Evolutionary conservation across 805 yeast genomes (phyloP).

Genomic region (Teunomyces lycoperdinae): DNA sequence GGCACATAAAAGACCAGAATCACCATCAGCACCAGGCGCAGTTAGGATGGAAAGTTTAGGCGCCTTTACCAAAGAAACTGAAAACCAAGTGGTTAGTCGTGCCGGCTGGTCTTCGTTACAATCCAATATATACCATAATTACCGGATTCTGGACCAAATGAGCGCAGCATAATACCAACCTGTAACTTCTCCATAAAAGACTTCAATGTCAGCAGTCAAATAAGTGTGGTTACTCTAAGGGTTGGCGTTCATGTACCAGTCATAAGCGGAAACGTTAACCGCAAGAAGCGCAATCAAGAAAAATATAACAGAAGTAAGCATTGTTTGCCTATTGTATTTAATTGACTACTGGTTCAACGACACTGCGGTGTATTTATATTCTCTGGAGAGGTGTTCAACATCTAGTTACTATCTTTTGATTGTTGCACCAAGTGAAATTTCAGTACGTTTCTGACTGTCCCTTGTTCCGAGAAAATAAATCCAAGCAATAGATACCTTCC

Average conservation of each 20-base stretch:
- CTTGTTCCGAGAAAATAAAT: background rate
- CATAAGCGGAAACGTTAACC: background rate
- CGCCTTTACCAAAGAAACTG: conserved; percentile 8
- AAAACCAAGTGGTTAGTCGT: conserved; percentile 3
- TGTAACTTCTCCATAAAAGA: background rate
- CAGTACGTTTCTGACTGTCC: background rate
- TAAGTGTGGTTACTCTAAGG: background rate
- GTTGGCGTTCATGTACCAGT: background rate
- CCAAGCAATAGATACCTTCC: background rate
- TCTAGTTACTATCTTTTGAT: background rate
- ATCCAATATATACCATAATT: conserved; percentile 3
- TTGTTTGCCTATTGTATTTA: background rate
- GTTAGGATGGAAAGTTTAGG: conserved; percentile 1
- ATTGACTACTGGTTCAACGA: background rate
- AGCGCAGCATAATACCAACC: background rate
- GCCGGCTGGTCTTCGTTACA: background rate
- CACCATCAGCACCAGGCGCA: conserved; percentile 9
- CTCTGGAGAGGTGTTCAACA: background rate
- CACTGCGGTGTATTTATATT: background rate
- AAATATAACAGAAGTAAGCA: background rate
- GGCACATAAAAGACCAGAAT: conserved; percentile 7
- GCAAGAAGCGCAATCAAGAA: background rate
- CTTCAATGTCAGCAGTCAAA: background rate
- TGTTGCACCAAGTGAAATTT: background rate
- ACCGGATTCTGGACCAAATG: background rate